Percentiles rank a stretch among this genome's conserved stretches.
Evolutionary conservation across 176 grass and related monocot genomes (phyloP).

Genomic region (Zizania latifolia): DNA sequence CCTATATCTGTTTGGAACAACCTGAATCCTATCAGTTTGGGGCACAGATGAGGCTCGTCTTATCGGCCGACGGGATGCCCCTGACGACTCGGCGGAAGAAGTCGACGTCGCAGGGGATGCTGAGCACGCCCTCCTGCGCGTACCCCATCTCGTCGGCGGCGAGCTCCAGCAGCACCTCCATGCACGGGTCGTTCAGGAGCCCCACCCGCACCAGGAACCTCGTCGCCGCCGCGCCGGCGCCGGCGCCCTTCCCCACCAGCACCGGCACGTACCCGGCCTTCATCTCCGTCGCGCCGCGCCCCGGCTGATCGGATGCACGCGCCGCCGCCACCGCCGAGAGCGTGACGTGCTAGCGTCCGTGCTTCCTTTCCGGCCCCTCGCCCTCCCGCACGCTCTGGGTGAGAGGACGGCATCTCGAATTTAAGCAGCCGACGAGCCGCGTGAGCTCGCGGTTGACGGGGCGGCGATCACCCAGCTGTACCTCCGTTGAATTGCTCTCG

Average conservation of each 20-base stretch:
- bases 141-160: constrained; percentile 55
- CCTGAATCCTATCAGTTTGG: neutral
- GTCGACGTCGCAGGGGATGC: constrained; percentile 37
- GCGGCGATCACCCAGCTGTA: neutral
- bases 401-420: neutral
- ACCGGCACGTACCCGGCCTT: constrained; percentile 47
- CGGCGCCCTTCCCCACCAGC: constrained; percentile 26
- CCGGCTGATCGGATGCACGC: neutral
- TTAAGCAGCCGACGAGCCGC: neutral
- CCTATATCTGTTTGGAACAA: too few species aligned
- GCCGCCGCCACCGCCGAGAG: neutral
- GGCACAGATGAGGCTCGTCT: neutral
- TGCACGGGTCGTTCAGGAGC: constrained; percentile 34
- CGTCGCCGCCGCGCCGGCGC: neutral
- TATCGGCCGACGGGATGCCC: constrained; percentile 1
- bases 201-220: constrained; percentile 41
- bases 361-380: too few species aligned
- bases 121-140: constrained; percentile 33
- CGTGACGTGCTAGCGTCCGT: too few species aligned
- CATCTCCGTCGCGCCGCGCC: neutral
- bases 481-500: neutral
- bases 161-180: constrained; percentile 40
- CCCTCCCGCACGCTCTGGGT: neutral
- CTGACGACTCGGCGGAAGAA: constrained; percentile 29
- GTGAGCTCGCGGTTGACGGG: neutral